Evolutionary conservation across 2,329 filamentous ascomycete species (phyloP), one percentile per base, ranked within the genome.

Genomic region (Alternaria dauci): DNA sequence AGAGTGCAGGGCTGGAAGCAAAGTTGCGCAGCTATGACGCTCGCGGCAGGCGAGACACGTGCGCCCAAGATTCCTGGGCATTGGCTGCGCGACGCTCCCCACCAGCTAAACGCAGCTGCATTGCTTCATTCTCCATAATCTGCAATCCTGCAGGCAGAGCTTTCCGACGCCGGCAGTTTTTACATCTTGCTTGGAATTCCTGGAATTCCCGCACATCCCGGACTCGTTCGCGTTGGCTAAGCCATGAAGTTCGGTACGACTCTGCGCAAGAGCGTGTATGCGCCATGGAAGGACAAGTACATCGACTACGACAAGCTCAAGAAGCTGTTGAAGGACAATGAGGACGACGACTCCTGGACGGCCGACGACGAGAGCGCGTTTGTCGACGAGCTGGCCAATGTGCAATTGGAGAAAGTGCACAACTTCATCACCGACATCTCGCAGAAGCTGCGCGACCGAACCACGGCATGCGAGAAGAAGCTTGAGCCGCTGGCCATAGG

Each of bases 301-400:
- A 92, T 99, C 76, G 94, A 98, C 83, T 99, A 99, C 80, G 83
- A 87, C 71, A 97, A 94, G 85, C 89, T 99, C 68, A 98, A 98
- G 85, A 85, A 86, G 73, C 86, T 99, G 60, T 83, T 99, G 62
- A 90, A 92, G 66, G 95, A 98, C 78, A 73, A 71, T 58, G 80
- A 79, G 60, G 85, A 82, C 52, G 89, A 90, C 23, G 84, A 87
- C 60, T 73, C 80, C 41, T 99, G 95, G 95, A 97, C 94, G 26
- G 93, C 96, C 72, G 89, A 94, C 47, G 95, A 99, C 77, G 95
- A 98, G 84, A 92, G 91, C 75, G 87, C 87, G 36, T 99, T 99
- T 80, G 95, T 94, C 75, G 92, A 97, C 77, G 94, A 98, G 83
- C 87, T 98, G 68, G 89, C 97, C 80, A 97, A 97, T 76, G 89